Evolutionary conservation across 116 monocot species (phyloP).

Genomic region (Trichopus zeylanicus): DNA sequence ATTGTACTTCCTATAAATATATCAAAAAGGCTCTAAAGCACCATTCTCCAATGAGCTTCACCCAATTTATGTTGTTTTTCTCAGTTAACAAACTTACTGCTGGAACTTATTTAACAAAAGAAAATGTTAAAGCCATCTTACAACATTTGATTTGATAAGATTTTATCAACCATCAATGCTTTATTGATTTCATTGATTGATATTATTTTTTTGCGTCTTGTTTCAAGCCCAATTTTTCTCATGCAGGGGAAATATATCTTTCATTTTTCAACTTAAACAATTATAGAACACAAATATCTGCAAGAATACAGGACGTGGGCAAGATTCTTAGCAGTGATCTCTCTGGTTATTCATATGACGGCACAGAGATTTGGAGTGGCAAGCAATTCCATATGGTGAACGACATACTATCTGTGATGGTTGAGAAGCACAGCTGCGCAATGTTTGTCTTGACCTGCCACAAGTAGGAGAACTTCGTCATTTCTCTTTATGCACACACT

Average conservation of each 20-base stretch:
- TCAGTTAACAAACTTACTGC: no score
- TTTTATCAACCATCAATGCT: background rate
- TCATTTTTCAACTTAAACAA: constrained; percentile 56
- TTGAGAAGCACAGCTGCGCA: constrained; percentile 28
- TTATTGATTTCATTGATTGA: background rate
- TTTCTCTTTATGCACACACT: background rate
- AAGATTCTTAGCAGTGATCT: constrained; percentile 11
- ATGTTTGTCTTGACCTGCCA: constrained; percentile 49
- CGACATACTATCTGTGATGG: constrained; percentile 19
- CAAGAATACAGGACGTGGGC: constrained; percentile 26
- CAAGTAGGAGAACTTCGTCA: background rate
- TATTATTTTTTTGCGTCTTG: background rate
- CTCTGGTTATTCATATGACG: constrained; percentile 17
- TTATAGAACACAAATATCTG: constrained; percentile 15
- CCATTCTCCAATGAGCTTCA: no score
- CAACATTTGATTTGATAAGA: no score
- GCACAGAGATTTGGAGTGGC: constrained; percentile 47
- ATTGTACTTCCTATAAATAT: no score
- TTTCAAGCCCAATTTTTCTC: background rate
- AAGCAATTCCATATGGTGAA: constrained; percentile 15
- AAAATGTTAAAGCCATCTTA: no score
- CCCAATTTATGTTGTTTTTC: no score
- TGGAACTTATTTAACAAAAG: no score
- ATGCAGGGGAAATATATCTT: constrained; percentile 57
- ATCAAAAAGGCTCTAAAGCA: no score